Percentiles rank a stretch among this genome's conserved stretches.
These are phyloP conservation scores for Cymodocea nodosa DNA, from an alignment of 116 monocot genomes.

Conservation along the genomic window DNA sequence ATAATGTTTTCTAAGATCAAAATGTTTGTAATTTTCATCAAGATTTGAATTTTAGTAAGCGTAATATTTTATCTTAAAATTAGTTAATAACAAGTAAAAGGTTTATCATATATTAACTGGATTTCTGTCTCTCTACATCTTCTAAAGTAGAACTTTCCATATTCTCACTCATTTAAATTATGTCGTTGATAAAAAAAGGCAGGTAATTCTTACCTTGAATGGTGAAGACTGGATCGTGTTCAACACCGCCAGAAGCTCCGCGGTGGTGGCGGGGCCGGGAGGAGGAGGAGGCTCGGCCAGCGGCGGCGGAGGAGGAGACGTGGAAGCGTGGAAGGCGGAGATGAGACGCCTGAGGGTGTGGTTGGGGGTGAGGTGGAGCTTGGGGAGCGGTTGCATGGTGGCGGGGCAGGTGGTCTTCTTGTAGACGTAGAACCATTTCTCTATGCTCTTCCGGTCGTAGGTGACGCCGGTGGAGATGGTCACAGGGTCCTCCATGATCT, in stretches of 20 bases:
- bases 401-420: conserved; percentile 69
- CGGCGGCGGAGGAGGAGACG: neutral
- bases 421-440: conserved; percentile 63
- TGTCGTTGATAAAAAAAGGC: too few relatives aligned
- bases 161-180: too few relatives aligned
- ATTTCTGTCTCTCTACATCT: too few relatives aligned
- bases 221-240: conserved; percentile 29
- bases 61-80: too few relatives aligned
- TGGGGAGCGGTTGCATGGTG: conserved; percentile 47
- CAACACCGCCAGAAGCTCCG: conserved; percentile 18
- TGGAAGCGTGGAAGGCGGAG: conserved; percentile 13
- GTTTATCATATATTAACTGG: too few relatives aligned
- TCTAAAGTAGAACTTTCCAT: too few relatives aligned
- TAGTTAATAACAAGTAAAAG: too few relatives aligned
- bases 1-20: too few relatives aligned
- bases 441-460: conserved; percentile 20
- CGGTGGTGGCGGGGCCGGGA: neutral
- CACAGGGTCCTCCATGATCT: too few relatives aligned
- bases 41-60: too few relatives aligned
- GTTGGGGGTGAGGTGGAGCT: conserved; percentile 61
- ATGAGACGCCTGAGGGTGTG: conserved; percentile 65
- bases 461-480: too few relatives aligned
- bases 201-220: conserved; percentile 28
- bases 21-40: too few relatives aligned
- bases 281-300: conserved; percentile 1